These are phyloP conservation scores for Colletotrichum navitas DNA, from an alignment of 2,329 filamentous ascomycete species.

Conservation along the genomic window DNA sequence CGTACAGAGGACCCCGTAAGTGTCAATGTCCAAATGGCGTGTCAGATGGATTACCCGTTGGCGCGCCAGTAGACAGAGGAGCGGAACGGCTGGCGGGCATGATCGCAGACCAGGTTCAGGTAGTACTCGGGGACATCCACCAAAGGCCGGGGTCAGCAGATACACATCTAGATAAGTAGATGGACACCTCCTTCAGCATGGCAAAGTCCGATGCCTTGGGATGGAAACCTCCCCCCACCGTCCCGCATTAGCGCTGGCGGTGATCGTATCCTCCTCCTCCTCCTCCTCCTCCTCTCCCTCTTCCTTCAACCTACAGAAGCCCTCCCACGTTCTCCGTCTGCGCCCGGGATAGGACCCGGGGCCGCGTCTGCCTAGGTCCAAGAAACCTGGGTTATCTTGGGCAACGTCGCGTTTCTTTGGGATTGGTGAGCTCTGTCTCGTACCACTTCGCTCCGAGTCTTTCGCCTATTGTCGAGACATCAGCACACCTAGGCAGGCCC, in stretches of 20 bases:
- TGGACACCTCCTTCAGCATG: too few species aligned
- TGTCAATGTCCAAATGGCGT: conserved; percentile 16
- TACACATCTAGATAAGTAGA: background rate
- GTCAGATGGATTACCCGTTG: conserved; percentile 7
- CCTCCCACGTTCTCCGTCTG: background rate
- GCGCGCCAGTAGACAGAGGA: conserved; percentile 9
- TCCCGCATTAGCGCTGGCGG: conserved; percentile 19
- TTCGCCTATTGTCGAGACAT: background rate
- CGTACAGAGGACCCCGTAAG: background rate
- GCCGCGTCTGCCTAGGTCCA: background rate
- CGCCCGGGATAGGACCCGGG: background rate
- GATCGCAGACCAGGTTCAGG: background rate
- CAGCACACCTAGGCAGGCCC: too few species aligned
- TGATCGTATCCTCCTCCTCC: background rate
- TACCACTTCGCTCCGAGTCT: background rate
- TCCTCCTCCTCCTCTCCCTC: too few species aligned
- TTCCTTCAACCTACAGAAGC: background rate
- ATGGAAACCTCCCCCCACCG: background rate
- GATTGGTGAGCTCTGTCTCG: background rate
- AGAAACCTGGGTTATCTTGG: conserved; percentile 1
- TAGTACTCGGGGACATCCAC: conserved; percentile 2
- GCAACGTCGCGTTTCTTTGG: background rate
- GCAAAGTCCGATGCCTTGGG: background rate
- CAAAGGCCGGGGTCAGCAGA: background rate
- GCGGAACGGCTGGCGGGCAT: conserved; percentile 18